Evolutionary conservation across 805 yeast genomes (phyloP).

Genomic region (Lipomyces sp.): DNA sequence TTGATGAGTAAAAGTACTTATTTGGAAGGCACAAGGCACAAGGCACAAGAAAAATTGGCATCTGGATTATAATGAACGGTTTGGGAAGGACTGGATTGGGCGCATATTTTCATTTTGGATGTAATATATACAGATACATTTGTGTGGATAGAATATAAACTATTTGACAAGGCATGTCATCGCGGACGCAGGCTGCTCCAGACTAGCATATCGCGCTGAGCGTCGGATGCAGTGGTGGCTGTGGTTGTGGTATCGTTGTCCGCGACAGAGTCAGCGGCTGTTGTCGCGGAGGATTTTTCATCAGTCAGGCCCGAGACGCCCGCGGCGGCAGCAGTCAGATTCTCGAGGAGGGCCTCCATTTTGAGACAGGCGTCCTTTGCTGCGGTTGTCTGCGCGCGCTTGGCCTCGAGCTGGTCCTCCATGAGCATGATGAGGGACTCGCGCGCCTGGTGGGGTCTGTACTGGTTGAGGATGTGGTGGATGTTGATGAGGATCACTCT

Average conservation of each 20-base stretch:
- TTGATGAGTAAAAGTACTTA: too few relatives aligned
- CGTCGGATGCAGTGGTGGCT: background rate
- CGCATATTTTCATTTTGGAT: too few relatives aligned
- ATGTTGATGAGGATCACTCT: constrained; percentile 79
- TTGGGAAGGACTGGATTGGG: too few relatives aligned
- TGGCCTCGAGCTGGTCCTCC: constrained; percentile 65
- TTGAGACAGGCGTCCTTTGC: constrained; percentile 44
- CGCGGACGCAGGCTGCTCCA: too few relatives aligned
- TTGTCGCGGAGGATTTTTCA: background rate
- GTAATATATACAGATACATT: too few relatives aligned
- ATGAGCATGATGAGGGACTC: constrained; percentile 78
- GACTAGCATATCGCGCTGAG: too few relatives aligned
- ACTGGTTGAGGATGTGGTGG: constrained; percentile 87
- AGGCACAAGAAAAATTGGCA: too few relatives aligned
- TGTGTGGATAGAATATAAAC: too few relatives aligned
- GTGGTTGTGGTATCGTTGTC: background rate
- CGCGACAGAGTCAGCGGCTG: background rate
- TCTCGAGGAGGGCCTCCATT: constrained; percentile 42
- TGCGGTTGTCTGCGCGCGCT: constrained; percentile 50
- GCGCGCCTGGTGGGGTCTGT: constrained; percentile 91
- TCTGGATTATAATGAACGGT: too few relatives aligned
- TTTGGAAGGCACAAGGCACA: too few relatives aligned
- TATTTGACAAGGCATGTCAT: too few relatives aligned
- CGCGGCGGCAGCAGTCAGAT: background rate
- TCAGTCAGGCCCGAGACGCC: background rate